Base-by-base conservation (phyloP, 257 asterid species). In the Solanum bukasovii region DNA sequence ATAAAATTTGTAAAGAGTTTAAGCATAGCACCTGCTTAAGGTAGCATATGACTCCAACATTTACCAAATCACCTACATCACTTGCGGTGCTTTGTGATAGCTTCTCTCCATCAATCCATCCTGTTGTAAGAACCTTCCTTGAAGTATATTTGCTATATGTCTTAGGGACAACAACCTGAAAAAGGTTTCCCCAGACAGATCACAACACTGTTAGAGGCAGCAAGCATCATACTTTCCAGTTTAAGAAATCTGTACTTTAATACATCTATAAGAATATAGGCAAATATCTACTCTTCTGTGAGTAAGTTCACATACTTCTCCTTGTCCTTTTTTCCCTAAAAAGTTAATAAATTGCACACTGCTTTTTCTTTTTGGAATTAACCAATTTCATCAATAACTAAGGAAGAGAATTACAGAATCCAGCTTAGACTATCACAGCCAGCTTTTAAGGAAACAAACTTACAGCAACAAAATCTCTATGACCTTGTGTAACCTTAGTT, bases 41-140 rank as follows among this genome's bases (percentile, higher is more conserved):
- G 94, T 97, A 97, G 95, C 99, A 97, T 94, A 97, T 97, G 82
- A 97, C 99, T 90, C 99, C 99, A 81, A 97, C 99, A 90, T 97
- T 97, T 34, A 97, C 99, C 88, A 97, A 92, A 71, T 94, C 98
- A 70, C 99, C 99, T 84, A 97, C 99, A 94, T 97, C 99, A 91
- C 96, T 94, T 90, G 96, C 99, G 70, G 98, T 95, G 92, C 99
- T 97, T 94, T 97, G 99, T 70, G 99, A 97, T 56, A 97, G 94
- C 93, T 97, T 97, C 93, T 96, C 99, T 83, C 99, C 99, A 0
- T 97, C 99, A 88, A 97, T 90, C 99, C 99, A 97, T 84, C 87
- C 88, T 40, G 99, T 97, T 5, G 99, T 97, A 86, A 97, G 99
- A 89, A 97, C 99, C 91, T 93, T 97, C 90, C 99, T 93, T 49